Base-by-base conservation (phyloP, 805 yeast species). In the Barnettozyma populi region DNA sequence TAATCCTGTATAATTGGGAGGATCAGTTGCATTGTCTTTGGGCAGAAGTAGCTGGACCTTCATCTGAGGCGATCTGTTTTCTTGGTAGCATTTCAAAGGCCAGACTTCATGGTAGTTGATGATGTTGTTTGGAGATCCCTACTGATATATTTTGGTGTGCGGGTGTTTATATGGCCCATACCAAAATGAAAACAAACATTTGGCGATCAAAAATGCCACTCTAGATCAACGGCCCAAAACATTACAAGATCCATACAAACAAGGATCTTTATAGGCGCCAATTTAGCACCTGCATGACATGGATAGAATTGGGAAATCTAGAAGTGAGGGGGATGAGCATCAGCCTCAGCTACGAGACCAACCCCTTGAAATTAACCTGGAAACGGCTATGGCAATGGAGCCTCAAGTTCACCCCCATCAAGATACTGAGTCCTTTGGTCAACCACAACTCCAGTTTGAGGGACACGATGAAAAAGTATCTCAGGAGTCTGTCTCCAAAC, bases 321-420 rank as follows among this genome's bases (percentile, higher is more conserved):
- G 18, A 7, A 21, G 27, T 37, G 14, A 4, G 14, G 27, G 27
- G 11, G 29, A 14, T 14, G 27, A 5, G 40, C 24, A 37, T 5
- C 40, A 37, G 29, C 29, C 18, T 7, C 34, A 29, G n/a, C 24
- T 4, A 5, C 35, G 25, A 25, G 23, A 9, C 4, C 21, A 24
- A 40, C n/a, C n/a, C 24, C 44, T 41, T 24, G 55, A 56, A 42
- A 57, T 56, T 29, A 60, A 57, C 21, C 49, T 56, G 24, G 59
- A 57, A 45, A 43, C 43, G 39, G 60, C 60, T 5, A 40, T 54
- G 41, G 48, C 39, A 6, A 47, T 55, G 7, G 51, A 46, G 36
- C 35, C 45, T 2, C 52, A 51, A 36, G n/a, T 29, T n/a, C 42
- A 27, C 13, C n/a, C n/a, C n/a, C n/a, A 4, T 9, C 13, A 2